phyloP scores from a whole-genome alignment of 2,329 filamentous ascomycete genomes.

The Phaeoacremonium minimum region DNA sequence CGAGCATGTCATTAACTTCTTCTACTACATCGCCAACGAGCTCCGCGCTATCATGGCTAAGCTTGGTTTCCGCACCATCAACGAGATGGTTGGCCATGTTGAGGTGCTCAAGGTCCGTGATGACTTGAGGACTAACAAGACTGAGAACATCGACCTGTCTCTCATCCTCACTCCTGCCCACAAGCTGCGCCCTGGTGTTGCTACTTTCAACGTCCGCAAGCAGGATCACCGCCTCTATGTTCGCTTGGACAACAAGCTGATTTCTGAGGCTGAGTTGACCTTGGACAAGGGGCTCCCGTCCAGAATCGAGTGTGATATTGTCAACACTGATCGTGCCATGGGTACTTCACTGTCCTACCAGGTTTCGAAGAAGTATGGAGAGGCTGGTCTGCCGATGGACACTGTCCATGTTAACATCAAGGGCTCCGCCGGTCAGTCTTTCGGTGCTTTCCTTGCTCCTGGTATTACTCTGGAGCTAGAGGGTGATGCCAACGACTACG shows the following conservation, averaged over 20 bases:
- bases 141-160: constrained; percentile 86
- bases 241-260: constrained; percentile 93
- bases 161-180: constrained; percentile 94
- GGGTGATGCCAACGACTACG: constrained; percentile 94
- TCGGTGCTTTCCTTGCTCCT: constrained; percentile 88
- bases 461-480: constrained; percentile 94
- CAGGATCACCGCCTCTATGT: constrained; percentile 93
- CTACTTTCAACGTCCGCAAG: constrained; percentile 96
- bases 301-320: constrained; percentile 90
- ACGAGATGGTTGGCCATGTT: constrained; percentile 94
- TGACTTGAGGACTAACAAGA: constrained; percentile 83
- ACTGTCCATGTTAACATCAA: constrained; percentile 96
- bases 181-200: constrained; percentile 87
- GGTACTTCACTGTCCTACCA: constrained; percentile 95
- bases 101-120: constrained; percentile 84
- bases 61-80: constrained; percentile 90
- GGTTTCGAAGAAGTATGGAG: constrained; percentile 87
- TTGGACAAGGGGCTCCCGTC: constrained; percentile 92
- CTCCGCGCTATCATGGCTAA: constrained; percentile 95
- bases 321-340: constrained; percentile 93
- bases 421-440: constrained; percentile 93
- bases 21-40: constrained; percentile 96
- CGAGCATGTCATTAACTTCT: constrained; percentile 98
- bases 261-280: constrained; percentile 90
- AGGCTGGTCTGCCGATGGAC: constrained; percentile 83